Percentiles rank a stretch among this genome's conserved stretches.
phyloP scores from a whole-genome alignment of 192 early-diverging fungal genomes.

The Coemansia sp. region DNA sequence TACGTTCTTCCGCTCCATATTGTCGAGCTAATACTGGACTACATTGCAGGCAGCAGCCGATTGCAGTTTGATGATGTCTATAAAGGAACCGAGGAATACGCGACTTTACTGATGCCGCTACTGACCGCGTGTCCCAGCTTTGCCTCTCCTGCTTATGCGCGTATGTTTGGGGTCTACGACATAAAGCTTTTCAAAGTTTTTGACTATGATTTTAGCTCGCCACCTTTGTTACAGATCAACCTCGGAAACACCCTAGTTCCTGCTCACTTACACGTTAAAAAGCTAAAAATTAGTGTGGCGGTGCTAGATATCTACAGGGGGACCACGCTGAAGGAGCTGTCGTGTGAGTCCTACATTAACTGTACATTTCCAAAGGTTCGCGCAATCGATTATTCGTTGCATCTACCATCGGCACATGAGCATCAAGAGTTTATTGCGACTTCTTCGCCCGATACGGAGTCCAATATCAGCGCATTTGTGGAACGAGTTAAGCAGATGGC shows the following conservation, averaged over 20 bases:
- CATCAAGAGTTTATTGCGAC: neutral
- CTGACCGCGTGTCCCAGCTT: neutral
- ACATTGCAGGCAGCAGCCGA: neutral
- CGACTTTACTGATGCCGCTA: neutral
- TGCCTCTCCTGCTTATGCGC: neutral
- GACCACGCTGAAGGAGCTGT: neutral
- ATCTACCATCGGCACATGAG: neutral
- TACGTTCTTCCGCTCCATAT: neutral
- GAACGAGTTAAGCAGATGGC: neutral
- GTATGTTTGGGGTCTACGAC: neutral
- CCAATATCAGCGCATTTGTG: neutral
- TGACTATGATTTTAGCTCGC: neutral
- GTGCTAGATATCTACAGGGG: neutral
- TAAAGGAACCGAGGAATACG: neutral
- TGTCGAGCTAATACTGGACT: neutral
- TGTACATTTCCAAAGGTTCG: neutral
- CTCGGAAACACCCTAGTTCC: neutral
- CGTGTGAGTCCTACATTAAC: neutral
- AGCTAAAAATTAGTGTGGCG: neutral
- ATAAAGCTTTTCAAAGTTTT: neutral
- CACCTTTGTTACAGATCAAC: neutral
- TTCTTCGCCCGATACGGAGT: neutral
- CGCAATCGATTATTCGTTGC: neutral
- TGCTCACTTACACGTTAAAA: neutral
- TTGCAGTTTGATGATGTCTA: neutral